Base-by-base conservation (phyloP, 2,329 filamentous ascomycete genomes). In the Colletotrichum sansevieriae region DNA sequence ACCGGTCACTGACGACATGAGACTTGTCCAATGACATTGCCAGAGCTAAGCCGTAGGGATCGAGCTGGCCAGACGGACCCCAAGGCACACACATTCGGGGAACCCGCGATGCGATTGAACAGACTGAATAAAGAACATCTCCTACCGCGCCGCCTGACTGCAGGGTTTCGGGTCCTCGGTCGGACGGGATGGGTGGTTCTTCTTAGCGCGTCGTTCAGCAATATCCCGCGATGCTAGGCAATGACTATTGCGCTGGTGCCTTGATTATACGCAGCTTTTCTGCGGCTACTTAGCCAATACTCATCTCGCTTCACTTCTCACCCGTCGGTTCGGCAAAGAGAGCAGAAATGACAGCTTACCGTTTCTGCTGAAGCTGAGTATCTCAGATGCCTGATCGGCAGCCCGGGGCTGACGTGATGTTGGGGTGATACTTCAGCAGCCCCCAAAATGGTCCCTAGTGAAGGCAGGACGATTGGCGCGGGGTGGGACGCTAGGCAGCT, bases 271-370 rank as follows among this genome's bases (percentile, higher is more conserved):
- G 54, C 54, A 29, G 20, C 15, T 3, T 22, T 15, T 35, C 29
- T 57, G 54, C 54, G 54, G 54, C 54, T 43, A 57, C 54, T 22
- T 43, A 35, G 54, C 54, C 39, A 44, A 57, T 57, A 25, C 39
- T 57, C 37, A 57, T 57, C 54, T 57, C 54, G 54, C 35, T 43
- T 13, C 35, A 4, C 3, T 3, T 57, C 22, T 18, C 37, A 7
- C 8, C 20, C n/a, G 12, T 15, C 39, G 37, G 8, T 15, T 37
- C 20, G 12, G 25, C 15, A 37, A 57, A 43, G n/a, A 43, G 4
- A 20, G 37, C 4, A 22, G 13, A 57, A n/a, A 29, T 57, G 37
- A 57, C 9, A 29, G 15, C 37, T 35, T 57, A 25, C 39, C 20
- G 25, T 25, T 25, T 25, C 54, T 10, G 20, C 54, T 57, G 37